Conservation (phyloP, 1,284 basidiomycete genomes). For the Malassezia brasiliensis region DNA sequence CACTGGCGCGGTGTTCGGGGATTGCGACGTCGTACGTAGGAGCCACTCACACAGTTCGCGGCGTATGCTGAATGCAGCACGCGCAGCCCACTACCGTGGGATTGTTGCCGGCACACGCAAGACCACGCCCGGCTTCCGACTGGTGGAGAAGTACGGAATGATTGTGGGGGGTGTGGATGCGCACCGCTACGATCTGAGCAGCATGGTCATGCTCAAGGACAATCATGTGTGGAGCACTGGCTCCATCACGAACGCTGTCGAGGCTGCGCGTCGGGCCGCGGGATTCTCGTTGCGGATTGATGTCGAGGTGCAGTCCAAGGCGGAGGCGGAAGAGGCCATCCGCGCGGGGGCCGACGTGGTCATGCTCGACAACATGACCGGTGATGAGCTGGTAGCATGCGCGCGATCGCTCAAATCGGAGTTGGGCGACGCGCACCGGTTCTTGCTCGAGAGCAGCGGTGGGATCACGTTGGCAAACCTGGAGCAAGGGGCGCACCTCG, state of each 20-base stretch:
- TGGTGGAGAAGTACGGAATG: conserved; percentile 99
- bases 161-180: conserved; percentile 91
- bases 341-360: conserved; percentile 90
- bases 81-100: conserved; percentile 69
- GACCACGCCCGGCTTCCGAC: conserved; percentile 88
- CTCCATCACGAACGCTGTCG: conserved; percentile 81
- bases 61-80: conserved; percentile 68
- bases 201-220: conserved; percentile 99
- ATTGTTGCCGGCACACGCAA: conserved; percentile 91
- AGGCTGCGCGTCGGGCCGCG: conserved; percentile 73
- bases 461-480: conserved; percentile 42
- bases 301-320: conserved; percentile 80
- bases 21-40: conserved; percentile 76
- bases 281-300: conserved; percentile 89
- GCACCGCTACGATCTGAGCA: conserved; percentile 90
- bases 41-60: conserved; percentile 58
- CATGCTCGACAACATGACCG: conserved; percentile 67
- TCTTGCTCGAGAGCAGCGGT: conserved; percentile 40
- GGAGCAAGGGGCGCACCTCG: conserved; percentile 28
- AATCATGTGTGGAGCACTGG: conserved; percentile 98
- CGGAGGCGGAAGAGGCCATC: conserved; percentile 89
- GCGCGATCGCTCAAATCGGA: conserved; percentile 30
- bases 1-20: conserved; percentile 87
- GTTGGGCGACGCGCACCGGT: conserved; percentile 13
- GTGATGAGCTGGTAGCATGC: conserved; percentile 30